These are phyloP conservation scores for Fusarium siculi DNA, from an alignment of 2,329 filamentous ascomycete species.

Conservation along the genomic window DNA sequence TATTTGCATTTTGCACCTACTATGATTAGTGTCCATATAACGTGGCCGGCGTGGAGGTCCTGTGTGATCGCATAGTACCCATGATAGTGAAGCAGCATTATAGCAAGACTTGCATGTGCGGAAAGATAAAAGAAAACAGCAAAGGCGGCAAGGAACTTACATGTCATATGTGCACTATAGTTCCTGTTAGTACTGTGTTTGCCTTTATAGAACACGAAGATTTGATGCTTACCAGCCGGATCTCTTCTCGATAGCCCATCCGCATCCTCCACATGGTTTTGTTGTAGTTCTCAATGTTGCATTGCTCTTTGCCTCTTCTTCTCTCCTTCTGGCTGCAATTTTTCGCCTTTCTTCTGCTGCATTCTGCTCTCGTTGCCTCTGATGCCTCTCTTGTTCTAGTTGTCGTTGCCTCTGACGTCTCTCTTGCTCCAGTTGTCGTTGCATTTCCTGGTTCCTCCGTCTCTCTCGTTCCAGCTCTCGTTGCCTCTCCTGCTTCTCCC, in stretches of 20 bases:
- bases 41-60: not conserved
- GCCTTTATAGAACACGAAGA: not conserved
- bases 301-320: slow-evolving; percentile 50
- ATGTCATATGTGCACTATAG: slow-evolving; percentile 54
- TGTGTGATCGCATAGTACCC: slow-evolving; percentile 26
- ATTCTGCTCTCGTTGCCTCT: slow-evolving; percentile 1
- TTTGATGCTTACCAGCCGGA: slow-evolving; percentile 53
- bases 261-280: slow-evolving; percentile 54
- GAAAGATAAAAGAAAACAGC: not conserved
- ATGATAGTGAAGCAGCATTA: slow-evolving; percentile 2
- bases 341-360: slow-evolving; percentile 43
- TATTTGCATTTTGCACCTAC: slow-evolving; percentile 49
- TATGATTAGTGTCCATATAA: slow-evolving; percentile 19
- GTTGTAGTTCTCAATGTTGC: slow-evolving; percentile 46
- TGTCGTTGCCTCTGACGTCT: not conserved
- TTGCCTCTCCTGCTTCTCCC: not conserved
- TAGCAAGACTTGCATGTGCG: not conserved
- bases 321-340: slow-evolving; percentile 44
- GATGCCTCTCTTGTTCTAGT: not conserved
- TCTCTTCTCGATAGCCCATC: slow-evolving; percentile 54
- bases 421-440: not conserved
- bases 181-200: slow-evolving; percentile 37
- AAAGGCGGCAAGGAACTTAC: slow-evolving; percentile 46
- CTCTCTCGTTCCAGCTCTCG: not conserved
- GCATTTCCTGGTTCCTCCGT: too few species aligned